Evolutionary conservation across 2,329 filamentous ascomycete genomes (phyloP), one percentile per base, ranked within the genome.

Genomic region (Malbranchea zuffiana): DNA sequence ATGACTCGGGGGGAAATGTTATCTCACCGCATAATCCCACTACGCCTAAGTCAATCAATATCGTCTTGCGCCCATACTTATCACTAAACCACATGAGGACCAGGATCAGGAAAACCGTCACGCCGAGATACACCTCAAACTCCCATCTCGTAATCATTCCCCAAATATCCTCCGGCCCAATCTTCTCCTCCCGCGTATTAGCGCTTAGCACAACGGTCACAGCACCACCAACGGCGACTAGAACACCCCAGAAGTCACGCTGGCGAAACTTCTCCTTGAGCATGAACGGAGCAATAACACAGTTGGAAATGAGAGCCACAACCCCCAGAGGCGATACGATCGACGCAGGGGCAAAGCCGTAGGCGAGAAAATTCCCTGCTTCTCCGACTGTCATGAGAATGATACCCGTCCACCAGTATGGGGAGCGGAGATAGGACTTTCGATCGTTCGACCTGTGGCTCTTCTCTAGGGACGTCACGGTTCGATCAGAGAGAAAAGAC

Each of bases 251-350:
- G 31, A 86, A 80, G 59, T 98, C 90, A 34, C 85, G 75, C 48
- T 70, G 71, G 21, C 90, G 79, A 53, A 98, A 95, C 34, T 69
- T 71, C 62, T 98, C 90, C 54, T 94, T 87, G 47, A 98, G 79
- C 68, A 98, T 78, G 44, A 90, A 78, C 1, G 90, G 90, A 2
- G 90, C 90, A 55, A 98, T 94, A 42, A 98, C 75, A 60, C 90
- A 98, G 62, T 98, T 98, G 29, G 87, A 94, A 30, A 98, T 79
- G 44, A 98, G 68, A 2, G 90, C 90, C 8, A 98, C 90, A n/a
- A 98, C 90, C 6, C 90, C 90, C 4, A 98, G 69, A 0, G 90
- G 90, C 21, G 87, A 95, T 27, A 98, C 90, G 50, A 98, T 95
- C 10, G 90, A 96, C 5, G 90, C 90, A 3, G 90, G 90, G 19